phyloP scores from a whole-genome alignment of 2,329 filamentous ascomycete species.

The Fusarium nanum region DNA sequence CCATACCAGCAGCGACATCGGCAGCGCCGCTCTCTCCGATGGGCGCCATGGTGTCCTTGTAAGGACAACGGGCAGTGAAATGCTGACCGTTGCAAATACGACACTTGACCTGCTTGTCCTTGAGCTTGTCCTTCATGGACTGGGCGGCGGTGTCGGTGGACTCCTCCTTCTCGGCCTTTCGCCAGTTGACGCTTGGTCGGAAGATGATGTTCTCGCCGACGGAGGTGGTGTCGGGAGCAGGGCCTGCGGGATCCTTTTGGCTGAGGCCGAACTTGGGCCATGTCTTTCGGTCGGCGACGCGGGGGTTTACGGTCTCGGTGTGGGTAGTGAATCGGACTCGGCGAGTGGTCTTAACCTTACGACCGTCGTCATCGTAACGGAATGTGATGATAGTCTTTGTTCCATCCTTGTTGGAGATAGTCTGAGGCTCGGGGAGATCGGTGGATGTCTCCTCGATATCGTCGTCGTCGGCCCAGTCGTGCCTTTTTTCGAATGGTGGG shows the following conservation, averaged over 20 bases:
- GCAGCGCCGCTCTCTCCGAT: constrained; percentile 70
- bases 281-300: constrained; percentile 91
- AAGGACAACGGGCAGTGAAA: constrained; percentile 98
- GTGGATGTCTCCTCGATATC: constrained; percentile 79
- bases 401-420: constrained; percentile 97
- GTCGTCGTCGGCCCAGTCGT: constrained; percentile 97
- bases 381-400: constrained; percentile 95
- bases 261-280: constrained; percentile 95
- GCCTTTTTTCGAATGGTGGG: constrained; percentile 58
- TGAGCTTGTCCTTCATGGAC: constrained; percentile 83
- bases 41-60: constrained; percentile 99
- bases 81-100: constrained; percentile 99
- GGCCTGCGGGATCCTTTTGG: constrained; percentile 84
- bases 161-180: constrained; percentile 86
- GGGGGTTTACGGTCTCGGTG: constrained; percentile 94
- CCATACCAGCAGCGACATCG: constrained; percentile 67
- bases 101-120: constrained; percentile 99
- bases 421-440: constrained; percentile 84
- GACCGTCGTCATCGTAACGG: constrained; percentile 89
- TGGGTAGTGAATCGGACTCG: constrained; percentile 92
- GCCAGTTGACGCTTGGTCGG: constrained; percentile 93
- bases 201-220: constrained; percentile 99
- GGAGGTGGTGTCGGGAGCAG: constrained; percentile 88
- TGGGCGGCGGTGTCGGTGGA: constrained; percentile 78
- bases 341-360: constrained; percentile 97